Evolutionary conservation across 1,284 basidiomycete genomes (phyloP).

Genomic region (Phaffia rhodozyma): DNA sequence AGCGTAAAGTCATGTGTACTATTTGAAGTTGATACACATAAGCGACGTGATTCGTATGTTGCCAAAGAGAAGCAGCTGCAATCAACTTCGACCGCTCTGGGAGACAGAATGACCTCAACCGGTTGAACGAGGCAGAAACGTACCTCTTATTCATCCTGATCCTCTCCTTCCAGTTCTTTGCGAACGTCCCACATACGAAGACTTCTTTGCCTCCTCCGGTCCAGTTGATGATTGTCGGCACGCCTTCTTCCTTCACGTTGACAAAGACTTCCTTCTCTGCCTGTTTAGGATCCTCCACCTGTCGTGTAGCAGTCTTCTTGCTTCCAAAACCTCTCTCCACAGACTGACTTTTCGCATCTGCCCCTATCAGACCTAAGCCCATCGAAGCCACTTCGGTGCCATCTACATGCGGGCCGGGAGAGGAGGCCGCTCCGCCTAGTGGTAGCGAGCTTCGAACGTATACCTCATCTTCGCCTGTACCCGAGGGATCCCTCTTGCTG

Average conservation of each 20-base stretch:
- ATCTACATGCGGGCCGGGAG: not conserved
- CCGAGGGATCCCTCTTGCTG: slow-evolving; percentile 2
- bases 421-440: not conserved
- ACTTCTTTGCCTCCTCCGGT: slow-evolving; percentile 38
- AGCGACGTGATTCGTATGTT: not conserved
- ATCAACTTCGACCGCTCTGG: not conserved
- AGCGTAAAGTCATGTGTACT: slow-evolving; percentile 39
- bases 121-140: slow-evolving; percentile 12
- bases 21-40: not conserved
- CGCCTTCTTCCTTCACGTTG: slow-evolving; percentile 3
- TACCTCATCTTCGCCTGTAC: slow-evolving; percentile 9
- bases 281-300: not conserved
- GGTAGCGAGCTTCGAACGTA: slow-evolving; percentile 12
- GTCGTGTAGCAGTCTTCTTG: not conserved
- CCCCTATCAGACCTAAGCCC: too few relatives aligned
- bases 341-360: too few relatives aligned
- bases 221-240: slow-evolving; percentile 29
- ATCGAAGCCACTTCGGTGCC: too few relatives aligned
- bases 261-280: slow-evolving; percentile 1
- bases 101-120: not conserved
- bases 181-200: slow-evolving; percentile 47
- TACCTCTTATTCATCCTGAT: slow-evolving; percentile 40
- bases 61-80: not conserved
- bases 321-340: too few relatives aligned
- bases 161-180: slow-evolving; percentile 45